Percentiles rank a stretch among this genome's conserved stretches.
phyloP scores from a whole-genome alignment of 140 eudicot genomes.

The Eryngium alpinum region DNA sequence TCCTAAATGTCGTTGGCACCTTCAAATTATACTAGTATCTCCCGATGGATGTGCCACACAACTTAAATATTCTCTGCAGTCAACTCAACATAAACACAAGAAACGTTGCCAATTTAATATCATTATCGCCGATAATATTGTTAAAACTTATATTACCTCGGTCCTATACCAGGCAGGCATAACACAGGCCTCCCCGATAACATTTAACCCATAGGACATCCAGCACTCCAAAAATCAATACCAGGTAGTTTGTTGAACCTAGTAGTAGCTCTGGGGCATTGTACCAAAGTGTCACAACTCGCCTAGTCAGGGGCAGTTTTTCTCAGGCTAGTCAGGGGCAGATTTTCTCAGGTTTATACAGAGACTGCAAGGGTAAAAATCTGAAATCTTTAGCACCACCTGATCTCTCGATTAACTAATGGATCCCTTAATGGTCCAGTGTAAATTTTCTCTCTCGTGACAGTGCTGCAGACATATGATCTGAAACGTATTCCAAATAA shows the following conservation, averaged over 20 bases:
- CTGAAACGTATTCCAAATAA: conserved; percentile 6
- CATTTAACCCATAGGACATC: conserved; percentile 66
- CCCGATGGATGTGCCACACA: conserved; percentile 74
- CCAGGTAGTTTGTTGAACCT: conserved; percentile 50
- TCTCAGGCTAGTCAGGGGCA: conserved; percentile 44
- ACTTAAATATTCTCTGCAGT: conserved; percentile 59
- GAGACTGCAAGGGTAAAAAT: conserved; percentile 58
- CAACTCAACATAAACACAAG: conserved; percentile 46
- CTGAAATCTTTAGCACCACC: conserved; percentile 64
- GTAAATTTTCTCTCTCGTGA: conserved; percentile 58
- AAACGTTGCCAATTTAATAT: not conserved
- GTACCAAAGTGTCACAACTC: conserved; percentile 77
- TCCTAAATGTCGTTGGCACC: conserved; percentile 51
- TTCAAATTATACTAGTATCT: conserved; percentile 45
- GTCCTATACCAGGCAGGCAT: conserved; percentile 74
- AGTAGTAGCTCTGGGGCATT: conserved; percentile 61
- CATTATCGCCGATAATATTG: not conserved
- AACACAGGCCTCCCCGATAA: conserved; percentile 61
- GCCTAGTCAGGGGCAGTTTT: conserved; percentile 42
- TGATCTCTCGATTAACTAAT: conserved; percentile 43
- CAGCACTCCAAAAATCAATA: conserved; percentile 79
- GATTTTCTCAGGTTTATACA: conserved; percentile 34
- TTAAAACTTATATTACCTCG: conserved; percentile 32
- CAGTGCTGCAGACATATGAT: conserved; percentile 60
- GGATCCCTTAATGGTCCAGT: conserved; percentile 65